Evolutionary conservation across 2,329 filamentous ascomycete genomes (phyloP).

Genomic region (Fusarium compactum): DNA sequence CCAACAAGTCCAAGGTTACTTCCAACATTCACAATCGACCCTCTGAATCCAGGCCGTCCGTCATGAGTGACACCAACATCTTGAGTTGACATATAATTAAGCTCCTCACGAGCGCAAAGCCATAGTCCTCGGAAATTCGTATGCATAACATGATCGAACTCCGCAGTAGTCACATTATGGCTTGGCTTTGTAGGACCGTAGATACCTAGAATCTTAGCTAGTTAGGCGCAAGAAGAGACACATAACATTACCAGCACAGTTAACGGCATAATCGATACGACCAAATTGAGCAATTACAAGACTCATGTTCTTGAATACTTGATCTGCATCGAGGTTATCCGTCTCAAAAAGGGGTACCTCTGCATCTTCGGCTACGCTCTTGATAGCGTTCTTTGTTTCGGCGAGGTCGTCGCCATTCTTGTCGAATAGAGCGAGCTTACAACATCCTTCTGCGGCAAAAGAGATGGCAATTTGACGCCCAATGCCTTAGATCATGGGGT

Average conservation of each 20-base stretch:
- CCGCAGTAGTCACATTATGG: constrained; percentile 50
- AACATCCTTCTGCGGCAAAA: constrained; percentile 59
- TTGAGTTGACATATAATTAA: constrained; percentile 58
- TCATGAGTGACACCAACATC: constrained; percentile 57
- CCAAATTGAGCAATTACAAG: constrained; percentile 52
- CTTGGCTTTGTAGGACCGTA: constrained; percentile 54
- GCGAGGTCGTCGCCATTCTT: constrained; percentile 49
- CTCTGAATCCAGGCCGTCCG: constrained; percentile 54
- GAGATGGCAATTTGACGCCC: constrained; percentile 52
- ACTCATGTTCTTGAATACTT: constrained; percentile 52
- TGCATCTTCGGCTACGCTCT: background rate
- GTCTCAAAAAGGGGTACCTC: constrained; percentile 44
- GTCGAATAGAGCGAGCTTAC: constrained; percentile 57
- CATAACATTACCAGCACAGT: constrained; percentile 54
- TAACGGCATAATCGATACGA: constrained; percentile 60
- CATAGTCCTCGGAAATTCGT: constrained; percentile 60
- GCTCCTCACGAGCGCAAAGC: constrained; percentile 58
- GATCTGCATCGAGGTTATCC: constrained; percentile 53
- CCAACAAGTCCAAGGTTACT: constrained; percentile 58
- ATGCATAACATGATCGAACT: constrained; percentile 58
- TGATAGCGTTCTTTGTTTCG: constrained; percentile 47
- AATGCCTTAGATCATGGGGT: constrained; percentile 13
- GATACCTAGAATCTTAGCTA: constrained; percentile 47
- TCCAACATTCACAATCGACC: constrained; percentile 60
- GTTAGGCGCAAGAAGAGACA: background rate